Percentiles rank a stretch among this genome's conserved stretches.
Conservation (phyloP, 495 filamentous ascomycete species). For the Xylaria bambusicola region DNA sequence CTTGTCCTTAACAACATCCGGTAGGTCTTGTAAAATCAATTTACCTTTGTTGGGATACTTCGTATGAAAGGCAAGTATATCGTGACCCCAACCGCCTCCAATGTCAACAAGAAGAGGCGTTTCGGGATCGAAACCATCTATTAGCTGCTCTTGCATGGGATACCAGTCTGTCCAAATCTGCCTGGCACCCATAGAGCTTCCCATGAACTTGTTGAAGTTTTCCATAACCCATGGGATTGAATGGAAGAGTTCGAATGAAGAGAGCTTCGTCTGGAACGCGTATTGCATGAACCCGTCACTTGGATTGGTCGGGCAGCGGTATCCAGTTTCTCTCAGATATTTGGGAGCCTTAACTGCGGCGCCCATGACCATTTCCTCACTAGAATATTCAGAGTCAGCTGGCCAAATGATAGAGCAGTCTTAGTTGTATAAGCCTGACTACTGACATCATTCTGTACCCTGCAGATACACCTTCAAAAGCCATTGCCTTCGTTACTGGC, state of each 20-base stretch:
- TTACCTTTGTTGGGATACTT: conserved; percentile 33
- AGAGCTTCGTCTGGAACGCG: conserved; percentile 29
- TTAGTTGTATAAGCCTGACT: neutral
- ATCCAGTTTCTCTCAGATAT: conserved; percentile 22
- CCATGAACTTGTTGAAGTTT: conserved; percentile 34
- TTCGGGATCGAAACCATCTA: conserved; percentile 2
- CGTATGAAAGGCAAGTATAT: conserved; percentile 30
- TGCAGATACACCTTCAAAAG: conserved; percentile 8
- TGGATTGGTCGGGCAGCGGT: conserved; percentile 26
- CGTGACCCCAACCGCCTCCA: conserved; percentile 41
- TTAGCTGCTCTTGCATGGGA: conserved; percentile 25
- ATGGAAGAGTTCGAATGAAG: conserved; percentile 28
- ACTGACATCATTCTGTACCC: conserved; percentile 12
- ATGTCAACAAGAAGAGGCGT: conserved; percentile 40
- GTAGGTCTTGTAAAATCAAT: conserved; percentile 42
- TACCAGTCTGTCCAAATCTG: conserved; percentile 33
- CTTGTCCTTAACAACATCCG: conserved; percentile 28
- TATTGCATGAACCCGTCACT: conserved; percentile 40
- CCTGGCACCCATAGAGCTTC: conserved; percentile 28
- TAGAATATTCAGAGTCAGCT: neutral
- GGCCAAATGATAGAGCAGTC: neutral
- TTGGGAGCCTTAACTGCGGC: conserved; percentile 18
- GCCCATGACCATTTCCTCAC: conserved; percentile 16
- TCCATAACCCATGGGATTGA: conserved; percentile 16
- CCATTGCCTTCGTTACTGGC: conserved; percentile 7